A percentile compares a stretch with the other conserved stretches of the same genome.
Evolutionary conservation across 1,284 basidiomycete genomes (phyloP).

Genomic region (Phellopilus nigrolimitatus): DNA sequence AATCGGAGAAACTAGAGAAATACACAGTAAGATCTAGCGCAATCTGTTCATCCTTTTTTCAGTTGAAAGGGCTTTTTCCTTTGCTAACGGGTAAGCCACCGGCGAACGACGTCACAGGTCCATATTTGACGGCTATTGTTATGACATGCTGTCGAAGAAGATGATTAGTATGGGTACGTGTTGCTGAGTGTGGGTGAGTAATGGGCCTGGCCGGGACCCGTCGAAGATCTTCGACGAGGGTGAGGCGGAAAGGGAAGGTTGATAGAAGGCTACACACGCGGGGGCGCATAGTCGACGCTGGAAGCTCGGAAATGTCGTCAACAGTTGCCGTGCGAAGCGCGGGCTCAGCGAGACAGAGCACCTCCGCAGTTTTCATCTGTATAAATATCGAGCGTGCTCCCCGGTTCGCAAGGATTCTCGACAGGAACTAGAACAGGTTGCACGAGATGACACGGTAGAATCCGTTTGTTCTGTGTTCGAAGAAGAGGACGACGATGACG

Average conservation of each 20-base stretch:
- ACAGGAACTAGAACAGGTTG: too few species aligned
- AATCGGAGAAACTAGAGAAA: too few species aligned
- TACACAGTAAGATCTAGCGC: not conserved
- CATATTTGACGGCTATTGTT: not conserved
- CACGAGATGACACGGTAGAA: too few species aligned
- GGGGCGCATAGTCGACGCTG: not conserved
- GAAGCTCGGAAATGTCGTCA: not conserved
- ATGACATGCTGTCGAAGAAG: not conserved
- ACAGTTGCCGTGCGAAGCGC: not conserved
- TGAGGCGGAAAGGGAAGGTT: not conserved
- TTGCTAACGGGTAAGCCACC: not conserved
- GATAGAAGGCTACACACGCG: not conserved
- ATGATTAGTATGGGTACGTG: slow-evolving; percentile 4
- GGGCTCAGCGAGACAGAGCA: too few species aligned
- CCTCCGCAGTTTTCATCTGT: too few species aligned
- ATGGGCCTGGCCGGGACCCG: slow-evolving; percentile 3
- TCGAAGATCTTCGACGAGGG: not conserved
- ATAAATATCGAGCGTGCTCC: too few species aligned
- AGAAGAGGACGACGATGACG: too few species aligned
- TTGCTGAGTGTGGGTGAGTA: slow-evolving; percentile 1
- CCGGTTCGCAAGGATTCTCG: too few species aligned
- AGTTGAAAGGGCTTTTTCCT: not conserved
- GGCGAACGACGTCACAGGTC: slow-evolving; percentile 3
- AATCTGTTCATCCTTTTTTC: not conserved
- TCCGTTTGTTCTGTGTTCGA: too few species aligned